phyloP scores from a whole-genome alignment of 805 yeast genomes.

The Saccharomycopsis schoenii region DNA sequence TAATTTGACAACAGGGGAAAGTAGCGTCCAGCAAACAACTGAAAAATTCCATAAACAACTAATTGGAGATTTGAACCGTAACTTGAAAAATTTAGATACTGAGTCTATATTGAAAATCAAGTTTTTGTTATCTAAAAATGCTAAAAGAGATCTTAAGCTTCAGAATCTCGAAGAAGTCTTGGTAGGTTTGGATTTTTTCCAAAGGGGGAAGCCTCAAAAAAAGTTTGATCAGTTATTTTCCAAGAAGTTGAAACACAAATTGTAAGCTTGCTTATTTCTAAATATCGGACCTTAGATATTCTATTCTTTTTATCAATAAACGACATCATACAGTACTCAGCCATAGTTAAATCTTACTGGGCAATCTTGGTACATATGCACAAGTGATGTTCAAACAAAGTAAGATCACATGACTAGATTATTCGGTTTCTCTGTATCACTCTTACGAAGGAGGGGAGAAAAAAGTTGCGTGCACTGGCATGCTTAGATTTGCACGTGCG shows the following conservation, averaged over 20 bases:
- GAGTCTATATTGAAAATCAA: conserved; percentile 38
- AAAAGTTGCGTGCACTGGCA: no score
- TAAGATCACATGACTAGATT: no score
- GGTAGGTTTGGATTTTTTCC: conserved; percentile 61
- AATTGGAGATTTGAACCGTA: conserved; percentile 26
- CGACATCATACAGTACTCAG: no score
- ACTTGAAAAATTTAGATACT: conserved; percentile 36
- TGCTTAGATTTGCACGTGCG: no score
- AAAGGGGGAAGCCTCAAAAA: conserved; percentile 61
- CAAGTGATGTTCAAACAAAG: no score
- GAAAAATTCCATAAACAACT: conserved; percentile 34
- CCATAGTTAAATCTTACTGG: no score
- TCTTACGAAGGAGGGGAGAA: no score
- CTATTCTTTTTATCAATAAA: no score
- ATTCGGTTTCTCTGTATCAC: no score
- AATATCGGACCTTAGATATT: no score
- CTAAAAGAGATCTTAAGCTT: conserved; percentile 30
- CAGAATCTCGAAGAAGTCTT: conserved; percentile 59
- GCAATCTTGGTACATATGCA: no score
- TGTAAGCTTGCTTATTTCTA: conserved; percentile 24
- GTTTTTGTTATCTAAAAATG: conserved; percentile 29
- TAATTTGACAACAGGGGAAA: conserved; percentile 22
- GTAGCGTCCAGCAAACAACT: conserved; percentile 21
- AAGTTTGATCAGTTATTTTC: conserved; percentile 48
- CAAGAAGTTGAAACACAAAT: conserved; percentile 52